phyloP scores from a whole-genome alignment of 2,329 filamentous ascomycete genomes.

The Onygenales sp. region DNA sequence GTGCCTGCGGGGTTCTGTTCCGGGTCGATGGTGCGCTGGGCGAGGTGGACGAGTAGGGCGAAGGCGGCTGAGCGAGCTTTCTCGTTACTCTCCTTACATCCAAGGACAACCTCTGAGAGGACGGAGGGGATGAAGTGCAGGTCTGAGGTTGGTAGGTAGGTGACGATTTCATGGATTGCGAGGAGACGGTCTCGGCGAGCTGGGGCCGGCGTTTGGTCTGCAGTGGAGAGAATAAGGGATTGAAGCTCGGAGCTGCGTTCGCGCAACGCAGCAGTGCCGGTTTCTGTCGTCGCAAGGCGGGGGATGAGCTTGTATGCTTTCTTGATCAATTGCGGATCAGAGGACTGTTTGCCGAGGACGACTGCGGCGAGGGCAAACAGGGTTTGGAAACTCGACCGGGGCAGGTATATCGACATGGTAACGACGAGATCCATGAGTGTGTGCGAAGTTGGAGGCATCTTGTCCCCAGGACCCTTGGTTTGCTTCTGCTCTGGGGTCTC shows the following conservation, averaged over 20 bases:
- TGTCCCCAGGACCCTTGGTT: conserved; percentile 53
- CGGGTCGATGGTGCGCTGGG: conserved; percentile 67
- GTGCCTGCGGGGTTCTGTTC: conserved; percentile 42
- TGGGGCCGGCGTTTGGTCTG: conserved; percentile 77
- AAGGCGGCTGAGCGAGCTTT: conserved; percentile 84
- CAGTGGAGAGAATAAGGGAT: conserved; percentile 64
- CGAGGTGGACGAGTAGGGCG: conserved; percentile 80
- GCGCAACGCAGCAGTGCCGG: conserved; percentile 63
- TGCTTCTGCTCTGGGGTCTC: conserved; percentile 57
- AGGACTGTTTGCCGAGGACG: conserved; percentile 59
- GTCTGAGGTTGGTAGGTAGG: conserved; percentile 64
- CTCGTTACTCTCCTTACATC: conserved; percentile 96
- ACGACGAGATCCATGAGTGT: conserved; percentile 96
- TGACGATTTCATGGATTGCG: conserved; percentile 71
- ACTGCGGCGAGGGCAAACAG: conserved; percentile 81
- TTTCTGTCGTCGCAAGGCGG: conserved; percentile 70
- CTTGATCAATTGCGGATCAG: conserved; percentile 88
- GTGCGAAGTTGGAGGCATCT: conserved; percentile 84
- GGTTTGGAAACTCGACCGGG: conserved; percentile 70
- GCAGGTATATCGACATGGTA: conserved; percentile 88
- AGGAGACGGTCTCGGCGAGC: conserved; percentile 77
- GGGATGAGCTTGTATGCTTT: conserved; percentile 98
- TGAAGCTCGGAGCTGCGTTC: conserved; percentile 74
- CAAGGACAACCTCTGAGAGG: conserved; percentile 88
- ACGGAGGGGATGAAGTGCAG: conserved; percentile 90